Conservation (phyloP, 768 basidiomycete genomes). For the Xerocomellus intermedius region DNA sequence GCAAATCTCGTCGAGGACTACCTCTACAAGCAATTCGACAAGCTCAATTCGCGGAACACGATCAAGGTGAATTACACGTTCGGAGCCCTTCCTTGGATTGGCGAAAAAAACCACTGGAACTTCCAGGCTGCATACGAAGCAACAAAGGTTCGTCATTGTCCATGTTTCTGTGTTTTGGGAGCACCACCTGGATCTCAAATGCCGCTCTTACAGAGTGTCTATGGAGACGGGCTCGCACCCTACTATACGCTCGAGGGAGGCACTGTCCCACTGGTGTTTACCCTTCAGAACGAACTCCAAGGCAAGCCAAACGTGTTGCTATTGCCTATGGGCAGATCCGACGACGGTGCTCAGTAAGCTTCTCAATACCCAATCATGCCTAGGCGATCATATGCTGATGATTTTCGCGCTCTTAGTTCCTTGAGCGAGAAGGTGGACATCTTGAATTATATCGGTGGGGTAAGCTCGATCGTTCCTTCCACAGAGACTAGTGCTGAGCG, state of each 20-base stretch:
- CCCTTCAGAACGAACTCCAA: conserved; percentile 73
- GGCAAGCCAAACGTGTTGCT: conserved; percentile 72
- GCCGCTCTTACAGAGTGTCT: background rate
- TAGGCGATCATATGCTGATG: conserved; percentile 14
- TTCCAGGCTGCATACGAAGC: conserved; percentile 80
- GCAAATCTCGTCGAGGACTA: conserved; percentile 64
- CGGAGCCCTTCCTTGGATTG: conserved; percentile 85
- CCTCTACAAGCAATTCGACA: conserved; percentile 71
- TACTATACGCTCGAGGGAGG: conserved; percentile 81
- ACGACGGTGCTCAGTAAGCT: conserved; percentile 88
- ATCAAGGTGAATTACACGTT: conserved; percentile 60
- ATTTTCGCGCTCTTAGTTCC: conserved; percentile 11
- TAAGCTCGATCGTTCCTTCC: conserved; percentile 33
- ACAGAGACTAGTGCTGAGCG: too few relatives aligned
- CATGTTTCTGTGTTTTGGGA: background rate
- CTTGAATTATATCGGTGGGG: conserved; percentile 75
- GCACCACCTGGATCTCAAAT: background rate
- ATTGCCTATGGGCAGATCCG: conserved; percentile 87
- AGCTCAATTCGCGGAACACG: conserved; percentile 77
- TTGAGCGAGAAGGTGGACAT: background rate
- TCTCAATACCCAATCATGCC: background rate
- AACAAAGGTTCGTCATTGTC: conserved; percentile 49
- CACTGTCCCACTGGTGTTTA: conserved; percentile 83
- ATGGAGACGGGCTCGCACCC: conserved; percentile 47
- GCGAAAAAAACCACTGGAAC: conserved; percentile 80